Percentiles rank a stretch among this genome's conserved stretches.
Conservation (phyloP, 208 protist species). For the Baffinella frigidus region DNA sequence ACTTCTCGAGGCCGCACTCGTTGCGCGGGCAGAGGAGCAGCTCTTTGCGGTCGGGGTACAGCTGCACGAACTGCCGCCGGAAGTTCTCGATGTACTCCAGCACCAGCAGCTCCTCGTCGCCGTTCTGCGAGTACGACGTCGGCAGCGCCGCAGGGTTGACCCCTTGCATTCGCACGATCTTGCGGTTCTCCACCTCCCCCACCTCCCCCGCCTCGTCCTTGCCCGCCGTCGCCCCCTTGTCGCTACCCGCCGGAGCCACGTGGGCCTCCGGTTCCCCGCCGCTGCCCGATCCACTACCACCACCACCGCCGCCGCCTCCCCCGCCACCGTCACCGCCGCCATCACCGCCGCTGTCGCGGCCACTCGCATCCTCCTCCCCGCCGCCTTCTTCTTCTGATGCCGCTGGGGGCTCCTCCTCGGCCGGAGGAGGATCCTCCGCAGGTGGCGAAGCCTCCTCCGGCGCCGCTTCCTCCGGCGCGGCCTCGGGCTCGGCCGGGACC, state of each 20-base stretch:
- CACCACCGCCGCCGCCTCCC: no score
- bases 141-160: background rate
- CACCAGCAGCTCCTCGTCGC: slow-evolving; percentile 56
- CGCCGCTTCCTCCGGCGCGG: no score
- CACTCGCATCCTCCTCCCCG: no score
- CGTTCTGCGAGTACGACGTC: slow-evolving; percentile 38
- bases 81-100: slow-evolving; percentile 63
- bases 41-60: slow-evolving; percentile 24
- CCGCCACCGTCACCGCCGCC: no score
- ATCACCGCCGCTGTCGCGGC: no score
- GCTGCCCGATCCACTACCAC: no score
- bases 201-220: background rate
- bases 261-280: no score
- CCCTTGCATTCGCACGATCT: slow-evolving; percentile 5
- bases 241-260: background rate
- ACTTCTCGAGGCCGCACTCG: slow-evolving; percentile 65
- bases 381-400: no score
- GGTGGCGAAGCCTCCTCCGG: no score
- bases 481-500: no score
- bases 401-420: no score
- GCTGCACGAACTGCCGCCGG: slow-evolving; percentile 53
- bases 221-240: background rate
- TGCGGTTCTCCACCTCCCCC: slow-evolving; percentile 1
- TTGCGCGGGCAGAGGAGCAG: slow-evolving; percentile 61
- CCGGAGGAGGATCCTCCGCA: no score